Evolutionary conservation across 148 eudicot species (phyloP), one percentile per base, ranked within the genome.

Genomic region (Fallopia convolvulus): DNA sequence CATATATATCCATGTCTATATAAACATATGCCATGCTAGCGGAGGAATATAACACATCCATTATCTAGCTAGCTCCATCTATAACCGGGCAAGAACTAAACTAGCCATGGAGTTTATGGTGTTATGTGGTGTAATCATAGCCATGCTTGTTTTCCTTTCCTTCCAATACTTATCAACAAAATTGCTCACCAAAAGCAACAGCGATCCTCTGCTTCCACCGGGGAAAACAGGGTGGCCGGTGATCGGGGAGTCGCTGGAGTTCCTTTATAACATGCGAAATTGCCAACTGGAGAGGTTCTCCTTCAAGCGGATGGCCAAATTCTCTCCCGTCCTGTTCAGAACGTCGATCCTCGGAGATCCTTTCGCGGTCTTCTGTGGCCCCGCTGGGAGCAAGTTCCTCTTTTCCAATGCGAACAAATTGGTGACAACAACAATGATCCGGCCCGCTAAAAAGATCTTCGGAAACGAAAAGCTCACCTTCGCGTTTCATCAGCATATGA

Each of bases 391-490:
- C 86, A 87, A 85, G 85, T 83, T 87, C 81, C 44, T 87, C 53
- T 87, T 87, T 82, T 74, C 88, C 0, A 85, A 87, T 58, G 85
- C 85, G 82, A 79, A 82, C 78, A 87, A 85, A 79, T 80, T 85
- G 39, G 88, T 87, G 18, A 80, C 30, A 82, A 0, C 53, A 85
- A 1, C 83, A 6, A 7, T 21, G 6, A 9, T 18, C 30, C n/a
- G 65, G 1, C 8, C 32, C 5, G 30, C 11, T 18, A 6, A 58
- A 4, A n/a, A n/a, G 65, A 20, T 58, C 2, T 58, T 58, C 3
- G 85, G 33, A 81, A 90, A 0, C 84, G 32, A 21, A 4, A 9
- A 58, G 0, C 8, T 20, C 30, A 6, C 8, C 30, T 15, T 21
- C 10, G 20, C 32, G 30, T n/a, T 58, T 8, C 30, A 58, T 21